These are phyloP conservation scores for Chlamydomonas sp. DNA, from an alignment of 139 green algal genomes.

Conservation along the genomic window DNA sequence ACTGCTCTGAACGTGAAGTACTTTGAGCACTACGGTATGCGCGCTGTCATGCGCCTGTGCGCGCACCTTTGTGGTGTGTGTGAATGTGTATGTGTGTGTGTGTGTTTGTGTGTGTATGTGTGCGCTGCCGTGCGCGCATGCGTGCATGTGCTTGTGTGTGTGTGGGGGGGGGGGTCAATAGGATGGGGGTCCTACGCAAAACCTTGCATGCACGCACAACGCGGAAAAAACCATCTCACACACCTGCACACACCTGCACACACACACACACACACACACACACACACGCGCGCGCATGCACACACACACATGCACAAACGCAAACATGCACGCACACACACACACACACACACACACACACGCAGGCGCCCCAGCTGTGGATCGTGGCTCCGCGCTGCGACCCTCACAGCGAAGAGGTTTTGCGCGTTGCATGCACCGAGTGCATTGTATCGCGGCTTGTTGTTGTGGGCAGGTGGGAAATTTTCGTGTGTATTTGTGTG, in stretches of 20 bases:
- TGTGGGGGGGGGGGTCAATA: not conserved
- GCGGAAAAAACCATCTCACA: not conserved
- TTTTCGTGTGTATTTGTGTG: no score
- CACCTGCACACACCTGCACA: not conserved
- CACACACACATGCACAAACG: constrained; percentile 1
- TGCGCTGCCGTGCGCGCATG: no score
- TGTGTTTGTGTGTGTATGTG: no score
- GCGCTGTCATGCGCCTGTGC: no score
- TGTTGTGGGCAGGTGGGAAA: no score
- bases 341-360: no score
- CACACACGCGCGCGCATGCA: not conserved
- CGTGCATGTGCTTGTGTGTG: no score
- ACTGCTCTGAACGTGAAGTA: no score
- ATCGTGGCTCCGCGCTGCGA: constrained; percentile 9
- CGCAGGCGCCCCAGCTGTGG: not conserved
- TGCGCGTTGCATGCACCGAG: not conserved
- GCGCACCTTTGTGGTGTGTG: no score
- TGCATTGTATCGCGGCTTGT: not conserved
- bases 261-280: not conserved
- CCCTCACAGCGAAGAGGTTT: not conserved
- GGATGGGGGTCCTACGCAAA: not conserved
- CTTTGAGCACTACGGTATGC: no score
- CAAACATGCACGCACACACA: no score
- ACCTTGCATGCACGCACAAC: not conserved
- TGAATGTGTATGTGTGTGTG: no score